Evolutionary conservation across 176 grass and related monocot genomes (phyloP).

Genomic region (Paspalum notatum): DNA sequence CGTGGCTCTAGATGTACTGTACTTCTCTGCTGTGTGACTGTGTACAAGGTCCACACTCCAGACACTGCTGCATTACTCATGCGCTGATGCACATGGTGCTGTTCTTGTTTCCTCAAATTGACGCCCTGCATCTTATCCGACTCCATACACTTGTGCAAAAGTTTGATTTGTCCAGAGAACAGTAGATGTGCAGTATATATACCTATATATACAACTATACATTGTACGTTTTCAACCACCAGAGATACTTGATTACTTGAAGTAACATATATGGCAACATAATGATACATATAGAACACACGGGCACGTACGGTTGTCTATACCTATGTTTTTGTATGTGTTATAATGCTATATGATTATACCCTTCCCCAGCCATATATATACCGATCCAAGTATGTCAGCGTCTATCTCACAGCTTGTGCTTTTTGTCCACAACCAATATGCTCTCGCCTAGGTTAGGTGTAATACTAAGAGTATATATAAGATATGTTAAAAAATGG

Average conservation of each 20-base stretch:
- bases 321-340: background rate
- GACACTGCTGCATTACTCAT: background rate
- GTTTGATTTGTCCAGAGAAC: background rate
- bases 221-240: background rate
- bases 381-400: background rate
- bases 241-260: background rate
- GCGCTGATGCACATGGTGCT: background rate
- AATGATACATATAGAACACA: background rate
- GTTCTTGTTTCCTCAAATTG: background rate
- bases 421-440: too few species aligned
- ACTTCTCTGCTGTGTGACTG: too few species aligned
- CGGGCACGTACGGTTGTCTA: background rate
- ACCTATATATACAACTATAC: background rate
- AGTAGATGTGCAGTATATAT: background rate
- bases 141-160: background rate
- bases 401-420: background rate
- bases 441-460: too few species aligned
- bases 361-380: background rate
- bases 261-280: background rate
- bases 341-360: background rate
- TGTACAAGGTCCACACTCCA: constrained; percentile 4
- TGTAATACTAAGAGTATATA: too few species aligned
- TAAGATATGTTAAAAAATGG: too few species aligned
- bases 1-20: background rate
- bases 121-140: background rate